These are phyloP conservation scores for Scedosporium minutisporum DNA, from an alignment of 2,329 filamentous ascomycete species.

Conservation along the genomic window DNA sequence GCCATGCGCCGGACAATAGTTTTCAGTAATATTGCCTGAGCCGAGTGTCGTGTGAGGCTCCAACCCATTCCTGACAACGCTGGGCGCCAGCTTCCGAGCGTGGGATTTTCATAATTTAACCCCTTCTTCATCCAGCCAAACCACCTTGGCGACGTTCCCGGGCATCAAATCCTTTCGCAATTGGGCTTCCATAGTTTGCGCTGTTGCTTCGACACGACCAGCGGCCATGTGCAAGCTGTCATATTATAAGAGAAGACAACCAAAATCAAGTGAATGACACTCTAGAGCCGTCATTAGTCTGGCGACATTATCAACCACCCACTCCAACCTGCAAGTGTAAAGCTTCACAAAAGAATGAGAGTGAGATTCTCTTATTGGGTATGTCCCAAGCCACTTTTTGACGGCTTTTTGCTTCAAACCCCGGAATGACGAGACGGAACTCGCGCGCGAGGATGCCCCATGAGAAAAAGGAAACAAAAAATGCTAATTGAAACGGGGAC, in stretches of 20 bases:
- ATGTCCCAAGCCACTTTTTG: conserved; percentile 7
- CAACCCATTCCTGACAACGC: not conserved
- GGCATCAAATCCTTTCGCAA: not conserved
- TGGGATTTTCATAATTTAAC: not conserved
- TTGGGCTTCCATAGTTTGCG: not conserved
- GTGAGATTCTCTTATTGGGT: conserved; percentile 29
- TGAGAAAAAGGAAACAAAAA: conserved; percentile 2
- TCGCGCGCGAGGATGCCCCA: not conserved
- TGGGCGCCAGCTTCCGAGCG: not conserved
- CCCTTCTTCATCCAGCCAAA: not conserved
- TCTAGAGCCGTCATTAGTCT: not conserved
- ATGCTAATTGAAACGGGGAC: not conserved
- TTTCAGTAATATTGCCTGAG: not conserved
- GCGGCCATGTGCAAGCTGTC: not conserved
- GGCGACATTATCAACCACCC: not conserved
- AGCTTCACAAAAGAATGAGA: not conserved
- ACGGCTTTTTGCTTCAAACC: not conserved
- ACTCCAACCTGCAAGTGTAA: not conserved
- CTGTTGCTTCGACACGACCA: not conserved
- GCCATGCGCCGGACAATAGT: not conserved
- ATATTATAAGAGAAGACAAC: not conserved
- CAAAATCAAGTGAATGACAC: not conserved
- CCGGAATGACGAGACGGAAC: not conserved
- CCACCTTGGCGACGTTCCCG: not conserved
- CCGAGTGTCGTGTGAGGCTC: not conserved